These are phyloP conservation scores for Cladosporium sp. DNA, from an alignment of 2,329 filamentous ascomycete species.

Conservation along the genomic window DNA sequence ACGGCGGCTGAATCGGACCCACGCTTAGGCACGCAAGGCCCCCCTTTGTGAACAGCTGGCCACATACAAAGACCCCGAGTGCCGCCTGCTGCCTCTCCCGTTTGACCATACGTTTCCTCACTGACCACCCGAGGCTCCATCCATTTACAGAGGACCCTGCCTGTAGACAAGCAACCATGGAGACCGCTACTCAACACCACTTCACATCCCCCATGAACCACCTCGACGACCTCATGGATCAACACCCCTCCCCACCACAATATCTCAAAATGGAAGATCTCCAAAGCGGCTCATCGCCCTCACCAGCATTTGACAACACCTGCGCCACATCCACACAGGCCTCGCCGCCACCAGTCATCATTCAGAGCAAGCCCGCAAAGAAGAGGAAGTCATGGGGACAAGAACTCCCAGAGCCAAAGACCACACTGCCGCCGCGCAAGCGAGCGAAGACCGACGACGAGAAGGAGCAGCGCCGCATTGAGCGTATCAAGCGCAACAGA, in stretches of 20 bases:
- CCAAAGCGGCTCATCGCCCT: slow-evolving; percentile 27
- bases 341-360: slow-evolving; percentile 34
- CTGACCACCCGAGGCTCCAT: slow-evolving; percentile 17
- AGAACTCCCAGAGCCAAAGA: slow-evolving; percentile 94
- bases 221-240: slow-evolving; percentile 15
- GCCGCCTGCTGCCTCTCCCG: slow-evolving; percentile 16
- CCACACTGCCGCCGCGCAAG: slow-evolving; percentile 91
- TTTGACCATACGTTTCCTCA: slow-evolving; percentile 17
- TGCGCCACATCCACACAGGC: slow-evolving; percentile 20
- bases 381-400: slow-evolving; percentile 94
- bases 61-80: slow-evolving; percentile 17
- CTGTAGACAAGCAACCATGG: slow-evolving; percentile 21
- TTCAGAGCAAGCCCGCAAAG: slow-evolving; percentile 38
- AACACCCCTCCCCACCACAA: slow-evolving; percentile 16
- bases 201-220: slow-evolving; percentile 14
- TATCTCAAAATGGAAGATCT: slow-evolving; percentile 34
- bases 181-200: slow-evolving; percentile 8
- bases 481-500: slow-evolving; percentile 94
- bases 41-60: slow-evolving; percentile 5
- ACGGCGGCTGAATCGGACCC: not conserved
- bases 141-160: slow-evolving; percentile 21
- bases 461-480: slow-evolving; percentile 96
- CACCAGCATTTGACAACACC: slow-evolving; percentile 23
- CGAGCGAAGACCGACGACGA: slow-evolving; percentile 98
- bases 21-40: not conserved